These are phyloP conservation scores for Suhomyces terraborum DNA, from an alignment of 1,139 yeast species.

Conservation along the genomic window DNA sequence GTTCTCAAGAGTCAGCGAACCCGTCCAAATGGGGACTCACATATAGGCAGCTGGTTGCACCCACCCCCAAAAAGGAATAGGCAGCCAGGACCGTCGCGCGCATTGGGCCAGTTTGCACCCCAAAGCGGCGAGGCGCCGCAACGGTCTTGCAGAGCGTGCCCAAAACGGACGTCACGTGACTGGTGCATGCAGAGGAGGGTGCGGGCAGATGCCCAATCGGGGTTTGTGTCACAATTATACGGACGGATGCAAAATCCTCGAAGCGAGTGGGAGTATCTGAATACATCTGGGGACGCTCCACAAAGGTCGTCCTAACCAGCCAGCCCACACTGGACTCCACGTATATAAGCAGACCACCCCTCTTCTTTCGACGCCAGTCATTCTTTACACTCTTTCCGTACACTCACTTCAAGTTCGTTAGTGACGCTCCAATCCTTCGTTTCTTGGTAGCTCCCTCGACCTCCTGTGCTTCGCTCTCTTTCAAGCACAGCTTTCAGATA, in stretches of 20 bases:
- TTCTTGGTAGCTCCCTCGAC: neutral
- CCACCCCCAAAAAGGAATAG: conserved; percentile 6
- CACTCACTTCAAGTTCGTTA: neutral
- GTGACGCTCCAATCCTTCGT: too few species aligned
- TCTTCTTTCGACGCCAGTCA: neutral
- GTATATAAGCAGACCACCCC: neutral
- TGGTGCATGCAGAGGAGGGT: neutral
- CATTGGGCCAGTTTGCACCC: conserved; percentile 5
- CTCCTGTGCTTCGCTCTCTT: conserved; percentile 4
- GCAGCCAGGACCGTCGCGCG: conserved; percentile 8
- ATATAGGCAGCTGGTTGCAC: conserved; percentile 10
- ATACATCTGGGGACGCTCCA: too few species aligned
- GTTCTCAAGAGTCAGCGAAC: too few species aligned
- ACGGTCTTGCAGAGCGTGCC: conserved; percentile 2
- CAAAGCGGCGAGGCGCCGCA: conserved; percentile 6
- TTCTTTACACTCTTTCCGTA: neutral
- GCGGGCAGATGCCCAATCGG: conserved; percentile 10
- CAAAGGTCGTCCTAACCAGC: neutral
- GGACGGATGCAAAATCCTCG: conserved; percentile 7
- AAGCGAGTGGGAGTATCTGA: neutral
- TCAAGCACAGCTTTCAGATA: conserved; percentile 3
- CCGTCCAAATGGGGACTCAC: too few species aligned
- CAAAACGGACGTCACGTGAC: conserved; percentile 2
- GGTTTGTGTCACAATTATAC: conserved; percentile 9
- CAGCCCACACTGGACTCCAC: neutral